Percentiles rank a stretch among this genome's conserved stretches.
phyloP scores from a whole-genome alignment of 164 flowering plant genomes.

The Vitis cinerea region DNA sequence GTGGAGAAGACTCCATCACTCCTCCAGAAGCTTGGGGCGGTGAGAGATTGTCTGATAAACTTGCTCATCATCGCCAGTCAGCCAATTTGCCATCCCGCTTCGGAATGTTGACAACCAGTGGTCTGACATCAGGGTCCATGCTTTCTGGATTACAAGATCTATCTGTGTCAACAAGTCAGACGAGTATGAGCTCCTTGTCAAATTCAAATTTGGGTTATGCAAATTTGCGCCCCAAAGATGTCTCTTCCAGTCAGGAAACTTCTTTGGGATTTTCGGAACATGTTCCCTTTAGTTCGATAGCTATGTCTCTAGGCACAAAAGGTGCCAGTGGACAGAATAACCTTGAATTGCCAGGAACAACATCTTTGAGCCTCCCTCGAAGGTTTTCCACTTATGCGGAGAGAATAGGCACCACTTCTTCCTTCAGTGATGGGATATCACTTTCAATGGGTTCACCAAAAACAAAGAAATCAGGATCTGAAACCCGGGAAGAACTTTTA shows the following conservation, averaged over 20 bases:
- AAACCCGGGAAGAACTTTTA: slow-evolving; percentile 75
- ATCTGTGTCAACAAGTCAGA: slow-evolving; percentile 39
- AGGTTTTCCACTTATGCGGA: slow-evolving; percentile 84
- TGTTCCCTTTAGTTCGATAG: slow-evolving; percentile 39
- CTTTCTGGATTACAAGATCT: slow-evolving; percentile 56
- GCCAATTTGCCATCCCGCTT: slow-evolving; percentile 56
- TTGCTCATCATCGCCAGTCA: slow-evolving; percentile 46
- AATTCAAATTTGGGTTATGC: slow-evolving; percentile 33
- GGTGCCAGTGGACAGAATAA: slow-evolving; percentile 33
- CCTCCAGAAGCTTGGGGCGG: slow-evolving; percentile 99
- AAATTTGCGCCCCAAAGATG: slow-evolving; percentile 47
- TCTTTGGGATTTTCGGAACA: slow-evolving; percentile 45
- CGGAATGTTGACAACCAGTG: slow-evolving; percentile 40
- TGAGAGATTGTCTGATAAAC: slow-evolving; percentile 64
- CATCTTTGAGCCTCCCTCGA: slow-evolving; percentile 48
- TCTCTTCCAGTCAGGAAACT: slow-evolving; percentile 44
- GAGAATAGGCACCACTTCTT: slow-evolving; percentile 73
- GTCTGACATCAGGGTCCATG: slow-evolving; percentile 45
- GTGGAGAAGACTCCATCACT: slow-evolving; percentile 60
- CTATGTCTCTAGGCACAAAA: slow-evolving; percentile 44
- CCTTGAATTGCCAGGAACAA: slow-evolving; percentile 46
- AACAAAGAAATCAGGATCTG: slow-evolving; percentile 85
- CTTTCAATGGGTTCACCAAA: slow-evolving; percentile 75
- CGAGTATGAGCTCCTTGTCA: slow-evolving; percentile 33
- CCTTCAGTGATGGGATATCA: slow-evolving; percentile 62